A percentile compares a stretch with the other conserved stretches of the same genome.
Conservation (phyloP, 1,139 yeast species). For the Sugiyamaella xylanicola region DNA sequence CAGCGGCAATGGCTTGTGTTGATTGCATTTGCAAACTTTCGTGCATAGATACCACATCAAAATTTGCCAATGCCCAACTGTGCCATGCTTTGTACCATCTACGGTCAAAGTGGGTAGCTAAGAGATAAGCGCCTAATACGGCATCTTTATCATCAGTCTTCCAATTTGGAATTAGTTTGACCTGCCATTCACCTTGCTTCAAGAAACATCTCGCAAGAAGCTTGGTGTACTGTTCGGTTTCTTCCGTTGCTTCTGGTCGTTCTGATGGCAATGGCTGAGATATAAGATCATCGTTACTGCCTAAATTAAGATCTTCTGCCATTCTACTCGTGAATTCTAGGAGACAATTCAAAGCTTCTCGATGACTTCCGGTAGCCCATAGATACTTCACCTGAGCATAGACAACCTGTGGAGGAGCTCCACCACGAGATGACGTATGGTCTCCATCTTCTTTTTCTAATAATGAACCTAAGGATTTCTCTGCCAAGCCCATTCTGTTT, state of each 20-base stretch:
- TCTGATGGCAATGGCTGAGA: conserved; percentile 84
- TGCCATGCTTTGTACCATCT: conserved; percentile 99
- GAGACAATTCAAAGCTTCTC: conserved; percentile 82
- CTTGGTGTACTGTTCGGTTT: conserved; percentile 81
- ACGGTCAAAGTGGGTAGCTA: conserved; percentile 92
- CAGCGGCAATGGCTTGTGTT: conserved; percentile 19
- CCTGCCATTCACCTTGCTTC: conserved; percentile 99
- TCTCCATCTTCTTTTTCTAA: conserved; percentile 53
- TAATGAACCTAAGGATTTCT: conserved; percentile 79
- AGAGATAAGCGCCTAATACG: conserved; percentile 84
- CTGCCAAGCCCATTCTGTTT: conserved; percentile 89
- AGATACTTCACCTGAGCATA: conserved; percentile 94
- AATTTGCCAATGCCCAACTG: conserved; percentile 98
- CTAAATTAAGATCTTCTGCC: conserved; percentile 67
- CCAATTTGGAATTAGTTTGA: conserved; percentile 77
- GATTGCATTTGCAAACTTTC: conserved; percentile 31
- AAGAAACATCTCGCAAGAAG: conserved; percentile 90
- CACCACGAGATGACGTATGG: conserved; percentile 57
- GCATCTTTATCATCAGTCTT: conserved; percentile 71
- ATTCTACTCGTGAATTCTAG: conserved; percentile 89
- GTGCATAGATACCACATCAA: conserved; percentile 79
- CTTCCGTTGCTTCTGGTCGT: conserved; percentile 72
- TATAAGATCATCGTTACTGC: conserved; percentile 75
- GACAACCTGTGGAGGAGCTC: conserved; percentile 91
- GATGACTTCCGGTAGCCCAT: conserved; percentile 94